Base-by-base conservation (phyloP, 108 stramenopile species). In the Skeletonema menzelii region DNA sequence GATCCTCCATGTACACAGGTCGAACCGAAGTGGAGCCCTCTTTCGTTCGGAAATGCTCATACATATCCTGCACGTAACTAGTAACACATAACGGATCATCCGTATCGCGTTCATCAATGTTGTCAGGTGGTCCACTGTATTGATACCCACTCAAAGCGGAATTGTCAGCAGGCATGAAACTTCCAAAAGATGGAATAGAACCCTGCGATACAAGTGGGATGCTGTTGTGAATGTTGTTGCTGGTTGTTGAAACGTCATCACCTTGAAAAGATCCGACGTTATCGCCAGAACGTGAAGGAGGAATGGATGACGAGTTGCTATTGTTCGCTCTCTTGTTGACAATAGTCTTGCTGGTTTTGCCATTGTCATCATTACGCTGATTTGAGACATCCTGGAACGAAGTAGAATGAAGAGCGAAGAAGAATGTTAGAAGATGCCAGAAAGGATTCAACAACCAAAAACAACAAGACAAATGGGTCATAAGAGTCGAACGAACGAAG, bases 41-140 rank as follows among this genome's bases (percentile, higher is more conserved):
- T 80, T 88, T 85, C 32, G 63, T 69, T 55, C 95, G 89, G 82
- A 96, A 97, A 76, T 96, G 94, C 13, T 82, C 74, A 85, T 98
- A 99, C 92, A 98, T 97, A 56, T 97, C 96, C 63, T 95, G 87
- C 15, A 98, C 98, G 65, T 98, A 99, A 68, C 90, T 91, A 28
- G 97, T 94, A n/a, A 90, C 97, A 69, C 95, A 93, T 5, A 95
- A 91, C 19, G 99, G 97, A 89, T 99, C 97, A 10, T 90, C 81
- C 8, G 87, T 81, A 83, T 98, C 97, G 27, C 96, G 91, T 65
- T 86, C 89, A 76, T 99, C 98, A 77, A 99, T 97, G 65, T 98
- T 89, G 70, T 97, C 95, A 12, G 91, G 82, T 38, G 76, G 86
- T 56, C 89, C 89, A 40, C 81, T 83, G 72, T 88, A 86, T 66